Evolutionary conservation across 495 filamentous ascomycete species (phyloP), one percentile per base, ranked within the genome.

Genomic region (Penicillium canariense): DNA sequence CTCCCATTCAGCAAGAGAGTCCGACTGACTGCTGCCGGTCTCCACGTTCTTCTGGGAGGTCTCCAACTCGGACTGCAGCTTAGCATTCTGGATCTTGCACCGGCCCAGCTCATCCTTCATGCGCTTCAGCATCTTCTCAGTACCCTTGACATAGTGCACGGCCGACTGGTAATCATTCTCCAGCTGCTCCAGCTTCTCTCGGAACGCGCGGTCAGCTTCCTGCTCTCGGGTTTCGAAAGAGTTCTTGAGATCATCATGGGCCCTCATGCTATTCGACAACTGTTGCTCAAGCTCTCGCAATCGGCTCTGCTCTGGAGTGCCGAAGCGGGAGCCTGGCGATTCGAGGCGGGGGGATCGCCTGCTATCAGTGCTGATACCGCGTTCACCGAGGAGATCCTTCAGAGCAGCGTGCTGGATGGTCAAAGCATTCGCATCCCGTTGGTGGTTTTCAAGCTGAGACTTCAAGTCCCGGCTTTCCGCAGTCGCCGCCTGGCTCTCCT

Each of bases 161-260:
- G 95, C 92, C n/a, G 95, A 96, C 67, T 96, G 91, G 66, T 99
- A 96, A 66, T 99, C 94, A 66, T 89, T 91, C 67, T 97, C 91
- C 20, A 99, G 84, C 65, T 95, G 89, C 49, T 87, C 83, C 49
- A 99, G 77, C 68, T 96, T 97, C 67, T 96, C 92, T 44, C 89
- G 85, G 74, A 93, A 97, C 42, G 87, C 83, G 55, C 82, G 79
- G 47, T 92, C 90, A 15, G 89, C 85, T 63, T 96, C 90, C 61
- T 94, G 85, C 52, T 90, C 85, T 28, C 90, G 88, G 44, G 80
- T 72, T 56, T 93, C 90, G 43, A 88, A 89, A 6, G 77, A 79
- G 30, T 81, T 69, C 68, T 88, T 93, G 45, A 89, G 83, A 53
- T 96, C 89, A 22, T 95, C 87, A 54, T 97, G 92, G 5, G 89